Base-by-base conservation (phyloP, 2,329 filamentous ascomycete species). In the Talaromyces marneffei region DNA sequence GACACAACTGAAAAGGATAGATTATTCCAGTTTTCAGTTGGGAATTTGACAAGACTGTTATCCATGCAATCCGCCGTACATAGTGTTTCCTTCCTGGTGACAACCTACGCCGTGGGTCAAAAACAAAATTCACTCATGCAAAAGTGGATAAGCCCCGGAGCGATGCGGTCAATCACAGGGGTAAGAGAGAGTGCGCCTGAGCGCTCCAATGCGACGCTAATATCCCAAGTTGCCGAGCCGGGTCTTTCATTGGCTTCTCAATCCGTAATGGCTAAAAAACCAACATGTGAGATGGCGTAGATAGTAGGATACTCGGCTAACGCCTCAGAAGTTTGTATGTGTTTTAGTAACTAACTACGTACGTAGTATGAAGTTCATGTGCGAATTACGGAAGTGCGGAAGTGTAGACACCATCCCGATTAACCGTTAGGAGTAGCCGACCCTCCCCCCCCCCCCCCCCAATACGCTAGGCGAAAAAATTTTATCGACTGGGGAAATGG, bases 111-210 rank as follows among this genome's bases (percentile, higher is more conserved):
- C 6, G 42, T 16, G 23, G 31, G 46, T 33, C 48, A 52, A 35
- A 52, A 52, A 20, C 48, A 52, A 35, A 52, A 52, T 33, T 52
- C 48, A 33, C 48, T 52, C 48, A 52, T 52, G 48, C 48, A 20
- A 23, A 52, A 23, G 48, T 52, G 48, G 48, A 33, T 35, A 33
- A 33, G 5, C n/a, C 4, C 48, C 29, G 46, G 46, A 50, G n/a
- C 42, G 18, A 52, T 20, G 20, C 46, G 23, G 5, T 52, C 18
- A 56, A 56, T 29, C 33, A 56, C 25, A 42, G 14, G 42, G n/a
- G n/a, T 23, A 27, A 5, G 33, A 27, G 31, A 8, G 2, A 42
- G 53, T n/a, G 48, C 16, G 53, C 25, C 37, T 56, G 53, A 56
- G 53, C 53, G 53, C 25, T 42, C 9, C 16, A 42, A 56, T 56